Evolutionary conservation across 2,329 filamentous ascomycete species (phyloP), one percentile per base, ranked within the genome.

Genomic region (Fusarium sp.): DNA sequence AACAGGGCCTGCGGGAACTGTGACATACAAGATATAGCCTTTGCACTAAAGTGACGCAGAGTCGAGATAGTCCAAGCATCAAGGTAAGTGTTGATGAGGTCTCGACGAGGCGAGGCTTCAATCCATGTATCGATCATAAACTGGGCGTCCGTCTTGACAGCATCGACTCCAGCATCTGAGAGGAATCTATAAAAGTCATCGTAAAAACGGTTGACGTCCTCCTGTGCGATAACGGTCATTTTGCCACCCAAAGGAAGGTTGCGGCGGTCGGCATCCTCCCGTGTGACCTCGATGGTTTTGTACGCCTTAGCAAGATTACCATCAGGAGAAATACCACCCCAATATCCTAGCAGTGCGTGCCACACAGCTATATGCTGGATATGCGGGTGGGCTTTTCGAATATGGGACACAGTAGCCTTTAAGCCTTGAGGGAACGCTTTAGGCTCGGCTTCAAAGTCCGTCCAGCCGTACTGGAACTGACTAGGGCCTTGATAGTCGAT

Each of bases 1-100:
- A 97, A 98, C 12, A 98, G 84, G 20, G 95, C 90, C 60, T 94
- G 91, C 0, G 96, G 96, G 4, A 91, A 87, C 78, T 96, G 92
- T 0, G 94, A 96, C 94, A 98, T 98, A 88, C 96, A 98, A 5
- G 93, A 95, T 53, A 98, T 97, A 7, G 90, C 88, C 72, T 90
- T 91, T 50, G 87, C 88, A 72, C 89, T 88, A 76, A 99, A 96
- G 77, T 97, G 87, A 13, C 90, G 90, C 11, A 97, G 85, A 11
- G 90, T 89, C 2, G 92, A 89, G 56, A 94, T 87, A 3, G 88
- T 90, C 94, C 94, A 98, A 10, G 93, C 92, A 76, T 97, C 93
- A 68, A 96, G 90, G 73, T 97, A 98, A 4, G 89, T 83, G 10
- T 86, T 86, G 48, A 90, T 93, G 37, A 98, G 87, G 11, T 88